These are phyloP conservation scores for Lupinus albus DNA, from an alignment of 306 rosid species.

Conservation along the genomic window DNA sequence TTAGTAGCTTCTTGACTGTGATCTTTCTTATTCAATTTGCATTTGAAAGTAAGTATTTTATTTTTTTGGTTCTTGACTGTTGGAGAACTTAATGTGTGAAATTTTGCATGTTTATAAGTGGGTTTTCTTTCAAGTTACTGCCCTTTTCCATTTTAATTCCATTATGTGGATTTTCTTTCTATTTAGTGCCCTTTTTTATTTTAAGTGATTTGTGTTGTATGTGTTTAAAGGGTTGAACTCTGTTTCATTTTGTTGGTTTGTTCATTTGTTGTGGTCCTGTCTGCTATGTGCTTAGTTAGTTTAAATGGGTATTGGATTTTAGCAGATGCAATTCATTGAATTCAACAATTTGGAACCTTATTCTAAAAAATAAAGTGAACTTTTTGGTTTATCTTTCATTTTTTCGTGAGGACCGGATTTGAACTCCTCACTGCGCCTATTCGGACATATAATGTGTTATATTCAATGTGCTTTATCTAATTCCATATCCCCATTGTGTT, in stretches of 20 bases:
- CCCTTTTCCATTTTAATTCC: neutral
- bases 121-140: conserved; percentile 13
- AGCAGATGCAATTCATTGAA: conserved; percentile 11
- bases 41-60: conserved; percentile 15
- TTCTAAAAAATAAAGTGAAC: neutral
- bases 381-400: conserved; percentile 1
- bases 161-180: neutral
- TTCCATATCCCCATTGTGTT: neutral
- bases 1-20: neutral
- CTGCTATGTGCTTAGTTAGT: neutral
- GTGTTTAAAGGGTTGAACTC: neutral
- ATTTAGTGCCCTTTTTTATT: neutral
- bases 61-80: neutral
- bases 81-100: conserved; percentile 12
- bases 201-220: neutral
- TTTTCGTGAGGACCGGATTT: neutral
- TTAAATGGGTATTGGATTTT: conserved; percentile 6
- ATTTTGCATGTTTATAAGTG: conserved; percentile 4
- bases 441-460: neutral
- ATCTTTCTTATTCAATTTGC: conserved; percentile 27
- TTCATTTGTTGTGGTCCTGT: conserved; percentile 20
- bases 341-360: conserved; percentile 8
- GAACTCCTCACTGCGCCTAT: conserved; percentile 21
- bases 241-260: conserved; percentile 4
- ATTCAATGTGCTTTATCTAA: neutral